phyloP scores from a whole-genome alignment of 1,284 basidiomycete genomes.

The Macrocystidia cucumis region DNA sequence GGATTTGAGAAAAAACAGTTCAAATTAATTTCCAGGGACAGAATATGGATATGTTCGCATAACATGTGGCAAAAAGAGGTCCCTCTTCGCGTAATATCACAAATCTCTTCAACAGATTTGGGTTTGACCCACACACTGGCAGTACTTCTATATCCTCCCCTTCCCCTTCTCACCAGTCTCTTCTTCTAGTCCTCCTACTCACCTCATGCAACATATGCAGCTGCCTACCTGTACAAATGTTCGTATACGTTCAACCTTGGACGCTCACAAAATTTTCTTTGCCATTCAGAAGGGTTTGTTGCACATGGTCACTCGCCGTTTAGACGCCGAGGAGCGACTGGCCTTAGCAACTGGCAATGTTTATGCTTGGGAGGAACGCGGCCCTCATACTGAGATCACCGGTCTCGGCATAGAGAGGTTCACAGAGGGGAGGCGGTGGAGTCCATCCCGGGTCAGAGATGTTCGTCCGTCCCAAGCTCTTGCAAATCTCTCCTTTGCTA shows the following conservation, averaged over 20 bases:
- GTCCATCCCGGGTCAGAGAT: conserved; percentile 70
- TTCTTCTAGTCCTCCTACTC: conserved; percentile 11
- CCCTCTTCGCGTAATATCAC: not conserved
- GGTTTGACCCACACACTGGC: conserved; percentile 5
- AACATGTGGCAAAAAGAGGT: not conserved
- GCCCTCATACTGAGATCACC: conserved; percentile 66
- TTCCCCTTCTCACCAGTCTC: conserved; percentile 8
- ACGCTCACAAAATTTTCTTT: conserved; percentile 76
- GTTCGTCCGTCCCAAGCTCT: conserved; percentile 31
- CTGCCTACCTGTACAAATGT: conserved; percentile 65
- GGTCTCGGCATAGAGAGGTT: conserved; percentile 73
- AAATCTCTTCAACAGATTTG: not conserved
- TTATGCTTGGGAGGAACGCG: conserved; percentile 81
- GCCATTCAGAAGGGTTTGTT: conserved; percentile 58
- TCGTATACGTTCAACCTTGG: conserved; percentile 67
- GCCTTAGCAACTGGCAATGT: conserved; percentile 63
- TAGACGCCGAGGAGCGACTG: conserved; percentile 68
- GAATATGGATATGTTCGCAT: conserved; percentile 7
- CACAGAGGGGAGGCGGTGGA: conserved; percentile 76
- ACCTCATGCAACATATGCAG: conserved; percentile 35
- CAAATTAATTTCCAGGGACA: conserved; percentile 10
- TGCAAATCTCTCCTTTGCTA: conserved; percentile 4
- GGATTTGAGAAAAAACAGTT: conserved; percentile 16
- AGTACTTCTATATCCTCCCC: conserved; percentile 8
- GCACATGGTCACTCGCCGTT: conserved; percentile 67